phyloP scores from a whole-genome alignment of 148 eudicot species.

The Cornus controversa region DNA sequence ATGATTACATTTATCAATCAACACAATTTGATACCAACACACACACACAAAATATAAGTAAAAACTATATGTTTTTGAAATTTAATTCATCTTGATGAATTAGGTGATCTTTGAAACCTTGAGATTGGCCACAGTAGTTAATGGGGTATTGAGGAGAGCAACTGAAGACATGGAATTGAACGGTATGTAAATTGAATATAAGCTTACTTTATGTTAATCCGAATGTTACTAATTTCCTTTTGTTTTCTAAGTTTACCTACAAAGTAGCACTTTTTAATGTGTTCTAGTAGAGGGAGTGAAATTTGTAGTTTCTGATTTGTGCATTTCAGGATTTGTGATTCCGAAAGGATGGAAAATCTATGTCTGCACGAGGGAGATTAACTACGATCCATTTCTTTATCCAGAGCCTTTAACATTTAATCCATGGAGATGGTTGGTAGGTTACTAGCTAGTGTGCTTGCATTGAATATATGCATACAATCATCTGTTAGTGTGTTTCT shows the following conservation, averaged over 20 bases:
- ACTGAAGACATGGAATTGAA: conserved; percentile 64
- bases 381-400: conserved; percentile 70
- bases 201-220: background rate
- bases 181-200: conserved; percentile 41
- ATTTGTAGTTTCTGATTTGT: background rate
- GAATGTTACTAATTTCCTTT: background rate
- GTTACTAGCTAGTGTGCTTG: conserved; percentile 1
- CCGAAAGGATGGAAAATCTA: conserved; percentile 93
- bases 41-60: no score
- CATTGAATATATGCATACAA: no score
- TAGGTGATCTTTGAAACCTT: conserved; percentile 76
- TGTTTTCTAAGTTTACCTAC: background rate
- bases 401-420: conserved; percentile 72
- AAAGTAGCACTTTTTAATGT: no score
- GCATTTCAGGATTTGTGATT: conserved; percentile 53
- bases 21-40: no score
- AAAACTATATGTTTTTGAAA: background rate
- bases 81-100: background rate
- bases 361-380: conserved; percentile 76
- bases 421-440: conserved; percentile 96
- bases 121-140: conserved; percentile 77
- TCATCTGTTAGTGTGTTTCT: background rate
- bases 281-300: no score
- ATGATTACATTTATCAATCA: no score
- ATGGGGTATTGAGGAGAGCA: conserved; percentile 76